Percentiles rank a stretch among this genome's conserved stretches.
phyloP scores from a whole-genome alignment of 1,284 basidiomycete species.

The Pulchroboletus neoregius region DNA sequence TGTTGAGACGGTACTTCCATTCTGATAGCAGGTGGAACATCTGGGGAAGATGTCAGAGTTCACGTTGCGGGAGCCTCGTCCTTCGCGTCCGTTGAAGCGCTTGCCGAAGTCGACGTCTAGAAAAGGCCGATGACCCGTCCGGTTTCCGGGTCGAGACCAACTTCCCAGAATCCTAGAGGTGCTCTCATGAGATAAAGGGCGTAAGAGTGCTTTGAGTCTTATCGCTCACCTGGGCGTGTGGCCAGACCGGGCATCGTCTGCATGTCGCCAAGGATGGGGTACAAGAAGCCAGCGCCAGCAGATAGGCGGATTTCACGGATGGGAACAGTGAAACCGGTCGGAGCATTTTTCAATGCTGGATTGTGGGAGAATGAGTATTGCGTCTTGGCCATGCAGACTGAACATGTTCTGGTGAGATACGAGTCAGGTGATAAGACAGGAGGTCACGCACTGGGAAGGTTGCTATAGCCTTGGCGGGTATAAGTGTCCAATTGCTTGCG shows the following conservation, averaged over 20 bases:
- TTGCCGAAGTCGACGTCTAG: conserved; percentile 36
- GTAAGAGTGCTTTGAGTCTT: neutral
- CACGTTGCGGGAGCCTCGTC: neutral
- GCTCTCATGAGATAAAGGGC: conserved; percentile 16
- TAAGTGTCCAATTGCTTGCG: conserved; percentile 88
- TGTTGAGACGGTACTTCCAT: conserved; percentile 36
- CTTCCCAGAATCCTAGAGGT: conserved; percentile 74
- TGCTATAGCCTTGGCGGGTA: conserved; percentile 82
- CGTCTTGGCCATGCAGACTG: conserved; percentile 98
- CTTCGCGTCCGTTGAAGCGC: conserved; percentile 33
- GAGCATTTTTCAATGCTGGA: conserved; percentile 87
- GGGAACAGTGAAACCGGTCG: conserved; percentile 89
- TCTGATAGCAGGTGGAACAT: conserved; percentile 8
- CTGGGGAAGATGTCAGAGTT: conserved; percentile 17
- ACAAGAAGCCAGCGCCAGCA: conserved; percentile 94
- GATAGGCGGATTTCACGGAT: conserved; percentile 87
- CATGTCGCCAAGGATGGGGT: conserved; percentile 93
- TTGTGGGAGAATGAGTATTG: conserved; percentile 96
- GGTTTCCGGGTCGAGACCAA: conserved; percentile 70
- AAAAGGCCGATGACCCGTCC: conserved; percentile 75
- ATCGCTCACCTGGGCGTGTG: conserved; percentile 75
- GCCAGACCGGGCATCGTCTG: conserved; percentile 97
- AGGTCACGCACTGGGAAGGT: conserved; percentile 67
- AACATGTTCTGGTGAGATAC: neutral
- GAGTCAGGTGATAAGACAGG: conserved; percentile 2